These are phyloP conservation scores for Claviceps arundinis DNA, from an alignment of 2,329 filamentous ascomycete genomes.

Conservation along the genomic window DNA sequence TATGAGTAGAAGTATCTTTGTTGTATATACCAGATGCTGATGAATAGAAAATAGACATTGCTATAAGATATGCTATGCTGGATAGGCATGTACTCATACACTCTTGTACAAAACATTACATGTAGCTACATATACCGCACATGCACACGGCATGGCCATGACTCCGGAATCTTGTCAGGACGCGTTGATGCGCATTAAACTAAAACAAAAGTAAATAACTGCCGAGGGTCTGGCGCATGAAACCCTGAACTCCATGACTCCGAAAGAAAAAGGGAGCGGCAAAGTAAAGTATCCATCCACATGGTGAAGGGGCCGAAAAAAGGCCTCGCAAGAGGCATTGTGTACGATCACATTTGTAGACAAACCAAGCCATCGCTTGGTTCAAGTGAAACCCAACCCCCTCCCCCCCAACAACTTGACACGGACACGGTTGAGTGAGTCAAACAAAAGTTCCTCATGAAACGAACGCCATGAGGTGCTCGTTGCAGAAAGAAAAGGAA, in stretches of 20 bases:
- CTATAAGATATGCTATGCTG: too few species aligned
- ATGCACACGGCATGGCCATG: background rate
- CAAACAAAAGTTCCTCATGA: background rate
- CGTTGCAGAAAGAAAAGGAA: background rate
- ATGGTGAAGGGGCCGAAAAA: too few species aligned
- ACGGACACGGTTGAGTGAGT: background rate
- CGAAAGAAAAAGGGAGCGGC: too few species aligned
- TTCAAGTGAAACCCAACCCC: background rate
- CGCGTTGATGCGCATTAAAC: background rate
- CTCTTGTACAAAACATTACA: too few species aligned
- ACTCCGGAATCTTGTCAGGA: background rate
- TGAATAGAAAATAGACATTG: too few species aligned
- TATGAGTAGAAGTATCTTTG: constrained; percentile 27
- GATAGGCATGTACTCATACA: too few species aligned
- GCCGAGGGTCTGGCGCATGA: background rate
- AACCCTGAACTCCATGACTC: background rate
- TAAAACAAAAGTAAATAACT: background rate
- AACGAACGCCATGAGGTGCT: too few species aligned
- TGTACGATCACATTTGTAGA: background rate
- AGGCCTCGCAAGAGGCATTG: too few species aligned
- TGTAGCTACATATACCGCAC: too few species aligned
- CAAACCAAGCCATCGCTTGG: background rate
- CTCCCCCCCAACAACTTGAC: too few species aligned
- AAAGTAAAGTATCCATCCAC: too few species aligned
- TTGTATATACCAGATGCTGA: too few species aligned